Evolutionary conservation across 768 basidiomycete species (phyloP), one percentile per base, ranked within the genome.

Genomic region (Suillus ampliporus): DNA sequence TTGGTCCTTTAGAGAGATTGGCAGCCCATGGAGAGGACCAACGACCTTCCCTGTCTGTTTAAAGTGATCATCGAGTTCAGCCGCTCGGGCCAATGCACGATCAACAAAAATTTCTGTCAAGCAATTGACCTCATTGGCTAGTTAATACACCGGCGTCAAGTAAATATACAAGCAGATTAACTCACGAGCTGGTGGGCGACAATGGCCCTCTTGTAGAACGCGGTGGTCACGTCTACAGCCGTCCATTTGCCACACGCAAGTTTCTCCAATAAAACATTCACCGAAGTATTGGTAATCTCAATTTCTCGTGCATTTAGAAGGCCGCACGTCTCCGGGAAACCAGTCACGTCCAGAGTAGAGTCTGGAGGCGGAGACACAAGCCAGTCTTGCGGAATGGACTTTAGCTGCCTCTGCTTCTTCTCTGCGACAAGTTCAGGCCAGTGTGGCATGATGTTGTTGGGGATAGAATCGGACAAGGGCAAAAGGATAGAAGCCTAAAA

Each of bases 61-160:
- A 44, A 90, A 74, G 64, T 85, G 76, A 5, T 82, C 84, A 31
- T 31, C 31, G 31, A 31, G 31, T 31, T 31, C 31, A 31, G 31
- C 31, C 31, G 31, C 31, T 31, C 31, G 31, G 31, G 31, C 31
- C 6, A 31, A 31, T 31, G 31, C 31, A 31, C 31, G 31, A 31
- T 31, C 88, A 57, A 92, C 82, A 68, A 91, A 92, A 23, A 92
- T 87, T 72, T 94, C 91, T 0, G 92, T 94, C 41, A 94, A 71
- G 71, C 92, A 94, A 66, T 92, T 93, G 7, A 86, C 86, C 90
- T 91, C 69, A 37, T 74, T 34, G 15, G 14, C 65, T 34, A 63
- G 35, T 11, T 7, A 40, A 5, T 4, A 31, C 38, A 40, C 61
- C 31, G 6, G 3, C 31, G 31, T 31, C 4, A 31, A 31, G 31